These are phyloP conservation scores for Metarhizium humberi DNA, from an alignment of 2,329 filamentous ascomycete genomes.

Conservation along the genomic window DNA sequence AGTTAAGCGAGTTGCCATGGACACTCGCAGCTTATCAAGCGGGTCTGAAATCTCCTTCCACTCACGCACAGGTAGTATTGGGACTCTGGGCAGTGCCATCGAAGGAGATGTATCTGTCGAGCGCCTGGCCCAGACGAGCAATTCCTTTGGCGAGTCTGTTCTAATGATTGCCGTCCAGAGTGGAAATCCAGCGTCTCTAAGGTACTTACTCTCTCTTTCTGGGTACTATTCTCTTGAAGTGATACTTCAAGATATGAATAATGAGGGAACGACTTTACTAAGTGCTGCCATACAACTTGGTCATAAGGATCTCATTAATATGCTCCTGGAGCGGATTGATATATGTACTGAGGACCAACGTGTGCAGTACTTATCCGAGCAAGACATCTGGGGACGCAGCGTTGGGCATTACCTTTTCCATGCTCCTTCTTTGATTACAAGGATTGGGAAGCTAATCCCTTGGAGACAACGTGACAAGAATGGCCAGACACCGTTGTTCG, in stretches of 20 bases:
- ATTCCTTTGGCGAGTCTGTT: constrained; percentile 70
- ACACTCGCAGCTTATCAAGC: constrained; percentile 78
- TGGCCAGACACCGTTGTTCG: constrained; percentile 95
- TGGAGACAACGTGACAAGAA: constrained; percentile 93
- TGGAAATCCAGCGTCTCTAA: constrained; percentile 60
- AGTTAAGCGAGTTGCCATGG: constrained; percentile 78
- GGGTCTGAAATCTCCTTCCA: constrained; percentile 76
- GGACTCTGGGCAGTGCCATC: constrained; percentile 61
- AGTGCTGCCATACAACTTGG: constrained; percentile 86
- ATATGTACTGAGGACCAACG: constrained; percentile 47
- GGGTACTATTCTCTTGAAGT: constrained; percentile 64
- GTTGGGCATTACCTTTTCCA: constrained; percentile 96
- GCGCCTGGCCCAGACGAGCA: constrained; percentile 61
- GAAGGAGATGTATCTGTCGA: constrained; percentile 85
- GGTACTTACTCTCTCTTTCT: constrained; percentile 68
- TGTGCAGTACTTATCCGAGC: constrained; percentile 58
- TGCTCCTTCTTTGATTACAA: constrained; percentile 67
- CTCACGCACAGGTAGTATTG: constrained; percentile 70
- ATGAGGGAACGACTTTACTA: constrained; percentile 79
- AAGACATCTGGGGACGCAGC: constrained; percentile 80
- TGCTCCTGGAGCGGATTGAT: constrained; percentile 63
- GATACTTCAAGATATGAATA: constrained; percentile 76
- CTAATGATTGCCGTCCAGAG: constrained; percentile 78
- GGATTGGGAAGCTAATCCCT: constrained; percentile 68
- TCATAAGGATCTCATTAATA: constrained; percentile 63